phyloP scores from a whole-genome alignment of 2,329 filamentous ascomycete species.

The Samsoniella hepiali region DNA sequence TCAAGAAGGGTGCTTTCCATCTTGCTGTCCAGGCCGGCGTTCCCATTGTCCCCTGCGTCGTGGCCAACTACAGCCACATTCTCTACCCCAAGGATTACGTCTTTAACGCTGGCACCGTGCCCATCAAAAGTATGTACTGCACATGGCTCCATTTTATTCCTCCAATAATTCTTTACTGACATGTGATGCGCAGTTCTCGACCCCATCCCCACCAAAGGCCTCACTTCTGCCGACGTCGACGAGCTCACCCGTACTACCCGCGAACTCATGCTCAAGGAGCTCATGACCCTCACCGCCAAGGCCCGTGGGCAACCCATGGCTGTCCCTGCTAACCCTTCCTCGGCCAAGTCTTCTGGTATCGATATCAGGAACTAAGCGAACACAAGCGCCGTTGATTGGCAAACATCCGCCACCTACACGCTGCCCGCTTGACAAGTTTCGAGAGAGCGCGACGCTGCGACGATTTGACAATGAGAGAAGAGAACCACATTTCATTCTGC shows the following conservation, averaged over 20 bases:
- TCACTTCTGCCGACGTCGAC: constrained; percentile 75
- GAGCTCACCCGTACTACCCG: constrained; percentile 64
- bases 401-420: background rate
- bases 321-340: constrained; percentile 27
- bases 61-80: constrained; percentile 75
- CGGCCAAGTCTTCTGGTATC: constrained; percentile 26
- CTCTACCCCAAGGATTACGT: constrained; percentile 60
- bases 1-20: constrained; percentile 99
- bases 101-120: constrained; percentile 68
- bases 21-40: constrained; percentile 91
- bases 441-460: background rate
- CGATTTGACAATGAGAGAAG: constrained; percentile 4
- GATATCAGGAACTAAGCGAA: constrained; percentile 23
- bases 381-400: background rate
- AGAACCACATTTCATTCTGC: background rate
- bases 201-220: constrained; percentile 71
- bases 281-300: constrained; percentile 52
- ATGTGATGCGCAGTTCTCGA: constrained; percentile 59
- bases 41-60: constrained; percentile 82
- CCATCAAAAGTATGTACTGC: constrained; percentile 62
- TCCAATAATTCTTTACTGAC: background rate
- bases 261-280: constrained; percentile 71
- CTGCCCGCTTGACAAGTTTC: background rate
- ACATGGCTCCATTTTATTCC: background rate
- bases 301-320: constrained; percentile 41